Evolutionary conservation across 805 yeast species (phyloP), one percentile per base, ranked within the genome.

Genomic region (Lipomyces spencermartinsiae): DNA sequence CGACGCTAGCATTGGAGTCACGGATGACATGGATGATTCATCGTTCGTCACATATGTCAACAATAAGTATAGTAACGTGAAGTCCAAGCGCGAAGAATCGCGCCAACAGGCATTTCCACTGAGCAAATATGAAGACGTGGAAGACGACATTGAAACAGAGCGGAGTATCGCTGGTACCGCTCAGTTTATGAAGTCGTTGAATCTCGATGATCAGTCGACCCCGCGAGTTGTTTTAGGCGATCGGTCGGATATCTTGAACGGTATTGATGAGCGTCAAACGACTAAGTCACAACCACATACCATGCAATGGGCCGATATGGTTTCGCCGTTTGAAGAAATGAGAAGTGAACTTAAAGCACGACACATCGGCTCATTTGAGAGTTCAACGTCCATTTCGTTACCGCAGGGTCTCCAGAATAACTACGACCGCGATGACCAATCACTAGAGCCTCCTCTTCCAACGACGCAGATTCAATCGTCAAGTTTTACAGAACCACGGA

Each of bases 251-350:
- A 53, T 55, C n/a, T 51, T 58, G 19, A 37, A 57, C 37, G 61
- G 12, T 31, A 34, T 14, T 7, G 51, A 10, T 16, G 46, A 19
- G 34, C 49, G 49, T 16, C 22, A 43, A 43, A 43, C 8, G 49
- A 31, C 31, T 8, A 25, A 25, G 19, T 43, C 60, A 14, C 37
- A 31, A 6, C 34, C 35, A 16, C 14, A 34, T 14, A 61, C 51
- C 9, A 43, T 68, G 65, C 65, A 49, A 22, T 68, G 71, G 71
- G 71, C 71, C 3, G 58, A 61, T 22, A 68, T 68, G 65, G 67
- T 58, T 16, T 65, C 71, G 2, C 71, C 69, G 37, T 68, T 66
- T 62, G 71, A 68, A 14, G 71, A 66, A n/a, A 43, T 68, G 60
- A 56, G 67, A 14, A 53, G 49, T 14, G 71, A 68, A 43, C 59